Percentiles rank a stretch among this genome's conserved stretches.
Evolutionary conservation across 176 grass and related monocot species (phyloP).

Genomic region (Aegilops sharonensis): DNA sequence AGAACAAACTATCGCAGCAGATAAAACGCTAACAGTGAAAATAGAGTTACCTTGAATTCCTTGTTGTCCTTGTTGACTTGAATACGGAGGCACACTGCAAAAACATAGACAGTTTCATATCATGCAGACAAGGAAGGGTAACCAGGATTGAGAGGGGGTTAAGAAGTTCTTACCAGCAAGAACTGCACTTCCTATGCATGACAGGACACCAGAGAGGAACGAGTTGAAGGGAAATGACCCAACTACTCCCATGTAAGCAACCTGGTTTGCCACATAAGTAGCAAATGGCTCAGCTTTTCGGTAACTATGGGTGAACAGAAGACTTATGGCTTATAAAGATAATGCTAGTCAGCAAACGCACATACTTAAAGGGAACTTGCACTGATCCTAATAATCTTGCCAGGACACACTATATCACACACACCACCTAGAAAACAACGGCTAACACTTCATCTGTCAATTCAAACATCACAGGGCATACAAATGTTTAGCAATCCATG

Average conservation of each 20-base stretch:
- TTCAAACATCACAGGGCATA: background rate
- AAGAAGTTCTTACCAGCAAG: slow-evolving; percentile 62
- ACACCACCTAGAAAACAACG: background rate
- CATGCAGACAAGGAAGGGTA: background rate
- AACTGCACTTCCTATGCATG: slow-evolving; percentile 73
- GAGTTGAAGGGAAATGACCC: slow-evolving; percentile 93
- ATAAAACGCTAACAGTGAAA: background rate
- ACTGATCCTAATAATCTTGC: background rate
- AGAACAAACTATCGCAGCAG: background rate
- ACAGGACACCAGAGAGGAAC: slow-evolving; percentile 82
- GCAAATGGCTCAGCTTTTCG: background rate
- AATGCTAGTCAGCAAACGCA: background rate
- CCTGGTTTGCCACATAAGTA: slow-evolving; percentile 22
- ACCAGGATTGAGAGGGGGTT: background rate
- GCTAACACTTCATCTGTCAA: background rate
- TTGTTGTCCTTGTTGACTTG: slow-evolving; percentile 99
- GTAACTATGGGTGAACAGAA: background rate
- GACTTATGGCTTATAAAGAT: background rate
- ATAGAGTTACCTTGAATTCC: slow-evolving; percentile 78
- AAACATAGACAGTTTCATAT: background rate
- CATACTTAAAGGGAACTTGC: background rate
- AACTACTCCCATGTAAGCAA: slow-evolving; percentile 84
- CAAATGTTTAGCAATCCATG: background rate
- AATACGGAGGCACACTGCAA: slow-evolving; percentile 89
- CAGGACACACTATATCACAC: background rate